Base-by-base conservation (phyloP, 768 basidiomycete species). In the Sistotremastrum niveocremeum region DNA sequence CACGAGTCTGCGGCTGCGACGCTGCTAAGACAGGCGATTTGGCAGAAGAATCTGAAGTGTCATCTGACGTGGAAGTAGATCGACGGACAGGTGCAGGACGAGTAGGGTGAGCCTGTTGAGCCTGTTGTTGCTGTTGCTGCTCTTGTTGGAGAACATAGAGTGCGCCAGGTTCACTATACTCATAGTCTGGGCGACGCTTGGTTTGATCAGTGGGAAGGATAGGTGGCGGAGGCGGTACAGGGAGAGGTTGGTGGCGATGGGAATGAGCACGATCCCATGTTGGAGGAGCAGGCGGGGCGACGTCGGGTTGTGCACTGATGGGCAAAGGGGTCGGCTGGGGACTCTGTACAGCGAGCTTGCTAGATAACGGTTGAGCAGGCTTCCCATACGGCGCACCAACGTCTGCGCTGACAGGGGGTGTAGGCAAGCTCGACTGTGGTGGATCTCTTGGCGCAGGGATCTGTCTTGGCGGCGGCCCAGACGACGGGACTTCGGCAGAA, bases 141-240 rank as follows among this genome's bases (percentile, higher is more conserved):
- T 71, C 59, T 51, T 82, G 72, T 49, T 76, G 75, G 74, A 84
- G 79, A 57, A 77, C 82, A 61, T 73, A 83, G 38, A 84, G 58
- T 8, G 80, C 78, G 29, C 77, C 76, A 7, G 76, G 76, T 55
- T 81, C 79, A 45, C 67, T 62, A 41, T 67, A 64, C 30, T 81
- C 54, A 39, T 63, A 63, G 41, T 67, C 57, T 20, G 59, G 60
- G 34, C 58, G 55, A 12, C 12, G 44, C 11, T 12, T 10, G 6
- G 10, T 11, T 30, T 12, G 29, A 29, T n/a, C 30, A 20, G 20
- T 34, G 30, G 42, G 42, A 9, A 20, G 42, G 30, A 12, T 35
- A 5, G 30, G 34, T 7, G 42, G 34, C 33, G 34, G 42, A 33
- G 34, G 42, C 30, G 34, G 12, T 33, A 11, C 6, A 34, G n/a